These are phyloP conservation scores for Wickerhamiella siamensis DNA, from an alignment of 805 yeast genomes.

Conservation along the genomic window DNA sequence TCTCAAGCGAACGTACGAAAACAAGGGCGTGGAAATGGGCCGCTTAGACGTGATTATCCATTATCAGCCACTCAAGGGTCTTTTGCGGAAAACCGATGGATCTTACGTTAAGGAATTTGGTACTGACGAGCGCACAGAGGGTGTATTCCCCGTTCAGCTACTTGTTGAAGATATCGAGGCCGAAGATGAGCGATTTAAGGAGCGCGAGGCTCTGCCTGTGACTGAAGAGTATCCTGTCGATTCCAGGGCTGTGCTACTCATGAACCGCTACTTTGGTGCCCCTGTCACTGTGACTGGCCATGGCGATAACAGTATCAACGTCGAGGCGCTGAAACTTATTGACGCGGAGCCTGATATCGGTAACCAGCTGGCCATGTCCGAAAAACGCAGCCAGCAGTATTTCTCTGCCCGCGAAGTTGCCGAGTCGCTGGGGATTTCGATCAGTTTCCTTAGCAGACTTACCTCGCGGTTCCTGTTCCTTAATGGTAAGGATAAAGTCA, in stretches of 20 bases:
- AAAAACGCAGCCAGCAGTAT: conserved; percentile 41
- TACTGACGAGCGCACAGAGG: conserved; percentile 28
- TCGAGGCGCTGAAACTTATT: conserved; percentile 16
- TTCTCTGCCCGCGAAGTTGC: conserved; percentile 53
- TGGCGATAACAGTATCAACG: conserved; percentile 23
- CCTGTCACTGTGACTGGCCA: conserved; percentile 36
- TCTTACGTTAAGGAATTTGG: conserved; percentile 64
- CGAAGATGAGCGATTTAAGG: conserved; percentile 58
- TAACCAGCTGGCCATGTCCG: conserved; percentile 40
- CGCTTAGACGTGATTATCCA: conserved; percentile 43
- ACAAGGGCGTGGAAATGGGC: conserved; percentile 47
- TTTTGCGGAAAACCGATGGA: conserved; percentile 54
- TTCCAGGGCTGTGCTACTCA: conserved; percentile 61
- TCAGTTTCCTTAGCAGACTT: conserved; percentile 58
- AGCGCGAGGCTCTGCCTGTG: conserved; percentile 62
- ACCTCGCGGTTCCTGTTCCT: conserved; percentile 55
- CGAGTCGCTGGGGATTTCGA: conserved; percentile 39
- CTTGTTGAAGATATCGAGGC: conserved; percentile 61
- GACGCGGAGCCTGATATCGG: conserved; percentile 55
- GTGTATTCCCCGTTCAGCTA: conserved; percentile 60
- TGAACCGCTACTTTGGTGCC: conserved; percentile 77
- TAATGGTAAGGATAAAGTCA: conserved; percentile 33
- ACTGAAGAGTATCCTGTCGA: conserved; percentile 69
- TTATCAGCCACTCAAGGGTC: conserved; percentile 66
- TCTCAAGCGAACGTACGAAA: conserved; percentile 31